Evolutionary conservation across 495 filamentous ascomycete genomes (phyloP), one percentile per base, ranked within the genome.

Genomic region (Daldinia grandis): DNA sequence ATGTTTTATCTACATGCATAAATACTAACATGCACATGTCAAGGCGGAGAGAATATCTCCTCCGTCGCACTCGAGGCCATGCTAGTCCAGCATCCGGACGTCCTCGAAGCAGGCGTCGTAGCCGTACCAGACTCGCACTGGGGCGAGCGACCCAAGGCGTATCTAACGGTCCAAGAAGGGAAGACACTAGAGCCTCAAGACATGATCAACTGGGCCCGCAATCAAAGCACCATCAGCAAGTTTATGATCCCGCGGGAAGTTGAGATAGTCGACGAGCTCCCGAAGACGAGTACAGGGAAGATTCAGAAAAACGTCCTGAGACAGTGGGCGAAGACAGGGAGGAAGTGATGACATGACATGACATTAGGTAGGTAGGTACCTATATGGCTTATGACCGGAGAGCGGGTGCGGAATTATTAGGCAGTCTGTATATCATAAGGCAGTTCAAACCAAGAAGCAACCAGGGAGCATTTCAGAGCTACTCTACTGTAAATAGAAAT

Each of bases 241-340:
- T 99, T 98, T 77, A 98, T 98, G 95, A 89, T 98, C 24, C 95
- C 95, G 9, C 85, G 91, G 53, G 95, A 98, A 83, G 93, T 98
- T 1, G 93, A 97, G 80, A 83, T 99, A 58, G 88, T 99, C 31
- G 64, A 80, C 24, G 94, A 98, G 78, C 82, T 99, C 61, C 95
- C 95, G 12, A 98, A 99, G 87, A 99, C 96, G 27, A 94, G 91
- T 74, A 99, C 95, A 2, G 95, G 95, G 27, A 98, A 99, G 84
- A 82, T 99, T 58, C 90, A 92, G 86, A 99, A 99, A 86, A 98
- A 98, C 78, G 88, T 97, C 42, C 75, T 99, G 49, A 81, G 94
- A 66, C 91, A 93, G 74, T 95, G 93, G 95, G 91, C 91, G 4
- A 95, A 87, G 80, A 88, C 85, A 14, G 76, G 75, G 24, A 68